Conservation (phyloP, 1,139 yeast genomes). For the Protomyces arabidopsidicola region DNA sequence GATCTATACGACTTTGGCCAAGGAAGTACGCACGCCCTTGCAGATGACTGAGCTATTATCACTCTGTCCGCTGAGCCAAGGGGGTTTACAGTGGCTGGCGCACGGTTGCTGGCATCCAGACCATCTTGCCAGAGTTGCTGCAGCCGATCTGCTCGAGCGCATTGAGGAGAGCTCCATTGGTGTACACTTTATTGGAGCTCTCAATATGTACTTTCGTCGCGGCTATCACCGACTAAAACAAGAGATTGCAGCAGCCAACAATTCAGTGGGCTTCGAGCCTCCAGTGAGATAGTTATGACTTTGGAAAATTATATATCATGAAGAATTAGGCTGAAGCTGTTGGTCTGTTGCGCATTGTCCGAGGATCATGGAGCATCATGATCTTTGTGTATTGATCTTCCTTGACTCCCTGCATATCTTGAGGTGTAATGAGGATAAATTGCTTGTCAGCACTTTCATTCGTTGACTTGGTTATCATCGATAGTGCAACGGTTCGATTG, state of each 20-base stretch:
- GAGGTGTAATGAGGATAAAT: constrained; percentile 91
- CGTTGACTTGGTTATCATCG: constrained; percentile 60
- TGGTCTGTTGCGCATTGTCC: not conserved
- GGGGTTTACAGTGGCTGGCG: constrained; percentile 37
- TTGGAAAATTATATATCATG: not conserved
- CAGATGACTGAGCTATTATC: constrained; percentile 39
- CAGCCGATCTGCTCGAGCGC: constrained; percentile 37
- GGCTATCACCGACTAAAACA: constrained; percentile 5
- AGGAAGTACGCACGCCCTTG: constrained; percentile 36
- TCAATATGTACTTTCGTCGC: not conserved
- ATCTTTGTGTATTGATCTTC: constrained; percentile 43
- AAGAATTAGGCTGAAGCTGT: not conserved
- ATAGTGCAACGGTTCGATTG: constrained; percentile 75
- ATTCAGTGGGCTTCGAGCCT: not conserved
- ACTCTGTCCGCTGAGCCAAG: constrained; percentile 33
- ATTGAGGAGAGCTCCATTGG: constrained; percentile 39
- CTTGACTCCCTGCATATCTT: constrained; percentile 51
- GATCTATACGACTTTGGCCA: constrained; percentile 26
- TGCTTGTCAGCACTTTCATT: constrained; percentile 61
- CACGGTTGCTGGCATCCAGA: constrained; percentile 41
- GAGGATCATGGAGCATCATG: constrained; percentile 62
- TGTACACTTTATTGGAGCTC: not conserved
- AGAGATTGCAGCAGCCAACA: not conserved
- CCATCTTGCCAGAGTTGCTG: constrained; percentile 36
- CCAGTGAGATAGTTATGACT: too few relatives aligned